Base-by-base conservation (phyloP, 2,329 filamentous ascomycete species). In the Fusarium sacchari region DNA sequence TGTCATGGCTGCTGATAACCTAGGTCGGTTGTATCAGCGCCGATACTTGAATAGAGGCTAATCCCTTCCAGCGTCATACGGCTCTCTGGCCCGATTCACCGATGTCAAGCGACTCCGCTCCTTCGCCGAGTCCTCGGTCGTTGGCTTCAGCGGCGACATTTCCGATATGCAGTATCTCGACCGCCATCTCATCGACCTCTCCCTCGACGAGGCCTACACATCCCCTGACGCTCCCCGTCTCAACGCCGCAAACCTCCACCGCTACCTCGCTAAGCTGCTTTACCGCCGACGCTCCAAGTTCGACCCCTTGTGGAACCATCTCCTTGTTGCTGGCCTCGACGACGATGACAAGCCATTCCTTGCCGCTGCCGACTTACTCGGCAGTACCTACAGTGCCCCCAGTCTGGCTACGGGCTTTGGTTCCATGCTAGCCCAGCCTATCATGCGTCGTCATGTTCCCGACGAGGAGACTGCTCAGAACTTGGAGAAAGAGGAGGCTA, bases 91-190 rank as follows among this genome's bases (percentile, higher is more conserved):
- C 69, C 94, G 96, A 81, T 99, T 98, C 89, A 95, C 94, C 79
- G 93, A 98, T 83, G 94, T 98, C 82, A 97, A 98, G 86, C 95
- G 96, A 81, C 92, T 99, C 76, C 94, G 94, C 79, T 89, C 91
- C 78, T 98, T 98, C 84, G 94, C 95, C 84, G 88, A 91, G 75
- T 90, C 92, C 74, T 92, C 94, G 36, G 90, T 98, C 69, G 88
- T 99, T 80, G 96, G 96, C 79, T 97, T 98, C 85, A 94, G 95
- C 82, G 96, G 96, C 83, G 96, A 99, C 86, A 92, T 99, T 78
- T 97, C 94, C 74, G 96, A 99, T 87, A 98, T 99, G 96, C 96
- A 99, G 87, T 97, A 97, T 87, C 91, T 99, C 77, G 93, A 97
- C 89, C 92, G 96, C 78, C 91, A 97, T 80, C 92, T 99, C 77